Base-by-base conservation (phyloP, 805 yeast species). In the Starmerella sirachaensis region DNA sequence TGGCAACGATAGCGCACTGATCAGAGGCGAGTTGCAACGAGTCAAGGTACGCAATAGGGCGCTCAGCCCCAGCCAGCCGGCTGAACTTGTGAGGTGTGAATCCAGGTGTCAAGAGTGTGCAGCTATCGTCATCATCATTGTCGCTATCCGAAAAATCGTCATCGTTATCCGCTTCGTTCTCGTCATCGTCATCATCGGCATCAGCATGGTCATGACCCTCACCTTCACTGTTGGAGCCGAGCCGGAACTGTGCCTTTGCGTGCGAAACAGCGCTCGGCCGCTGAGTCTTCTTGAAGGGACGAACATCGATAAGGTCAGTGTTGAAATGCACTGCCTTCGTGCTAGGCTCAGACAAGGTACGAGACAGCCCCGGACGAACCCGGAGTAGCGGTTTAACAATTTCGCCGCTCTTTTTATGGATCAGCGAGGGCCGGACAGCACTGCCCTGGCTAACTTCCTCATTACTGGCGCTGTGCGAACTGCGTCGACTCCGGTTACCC, bases 361-460 rank as follows among this genome's bases (percentile, higher is more conserved):
- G 56, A 25, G 50, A 56, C n/a, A 63, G 56, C 9, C 65, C 50
- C 14, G 58, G 55, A 7, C 46, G 37, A 19, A 48, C 42, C 52
- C 77, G 78, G 39, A 83, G 63, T 11, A 82, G 76, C 2, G 86
- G 73, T 53, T 81, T 81, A 31, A 83, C 78, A 30, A 80, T 62
- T 54, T 84, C 94, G n/a, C 94, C 95, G 1, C 84, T 73, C 57
- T 85, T 85, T 57, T 85, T 86, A 33, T 93, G 74, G 3, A 83
- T 70, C 37, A 81, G 59, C 3, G 65, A 63, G 12, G 58, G 55
- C 20, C 47, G 38, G 8, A 9, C 25, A 12, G 9, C 24, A 22
- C 11, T 9, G 30, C 10, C 30, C 8, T n/a, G 11, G 18, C n/a
- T n/a, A n/a, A n/a, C n/a, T n/a, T n/a, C n/a, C n/a, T n/a, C n/a